Evolutionary conservation across 495 filamentous ascomycete genomes (phyloP), one percentile per base, ranked within the genome.

Genomic region (Penicillium lividum): DNA sequence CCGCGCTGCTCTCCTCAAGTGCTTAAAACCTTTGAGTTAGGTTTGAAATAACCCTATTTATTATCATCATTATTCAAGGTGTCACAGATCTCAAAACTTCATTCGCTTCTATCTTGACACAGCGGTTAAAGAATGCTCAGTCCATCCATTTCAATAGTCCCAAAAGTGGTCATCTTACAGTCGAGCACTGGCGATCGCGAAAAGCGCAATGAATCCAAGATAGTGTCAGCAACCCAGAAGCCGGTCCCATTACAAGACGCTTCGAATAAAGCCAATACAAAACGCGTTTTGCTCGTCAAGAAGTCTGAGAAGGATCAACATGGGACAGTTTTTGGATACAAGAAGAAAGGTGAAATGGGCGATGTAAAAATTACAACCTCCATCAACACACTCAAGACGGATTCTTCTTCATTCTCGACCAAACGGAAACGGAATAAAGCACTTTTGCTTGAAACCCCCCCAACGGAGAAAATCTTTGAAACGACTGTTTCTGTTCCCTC

Each of bases 161-260:
- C 31, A 33, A 7, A 7, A 10, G 31, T 7, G 5, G 31, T 1
- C 0, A 1, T 1, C 0, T 22, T 33, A 10, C 31, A 7, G 0
- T 50, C 45, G 27, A 38, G 49, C 3, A 51, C 49, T 11, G 7
- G 29, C 8, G 30, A 34, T 51, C 18, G 2, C 28, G 34, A 22
- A 51, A 51, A 51, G 49, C 30, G 15, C 30, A 28, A 36, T 34
- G 15, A 51, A 18, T 11, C 16, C 49, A 15, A 38, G 29, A 51
- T 51, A 51, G 10, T 28, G 16, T 36, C 7, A 38, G 49, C 34
- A 34, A 36, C 34, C 1, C 49, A 51, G 2, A 34, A 34, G 1
- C 49, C 1, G 49, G 4, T 22, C 49, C 9, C 11, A 38, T 51
- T 34, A 34, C 28, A 51, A 51, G 49, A 51, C 29, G 27, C 28